Base-by-base conservation (phyloP, 2,329 filamentous ascomycete species). In the Fusarium mexicanum region DNA sequence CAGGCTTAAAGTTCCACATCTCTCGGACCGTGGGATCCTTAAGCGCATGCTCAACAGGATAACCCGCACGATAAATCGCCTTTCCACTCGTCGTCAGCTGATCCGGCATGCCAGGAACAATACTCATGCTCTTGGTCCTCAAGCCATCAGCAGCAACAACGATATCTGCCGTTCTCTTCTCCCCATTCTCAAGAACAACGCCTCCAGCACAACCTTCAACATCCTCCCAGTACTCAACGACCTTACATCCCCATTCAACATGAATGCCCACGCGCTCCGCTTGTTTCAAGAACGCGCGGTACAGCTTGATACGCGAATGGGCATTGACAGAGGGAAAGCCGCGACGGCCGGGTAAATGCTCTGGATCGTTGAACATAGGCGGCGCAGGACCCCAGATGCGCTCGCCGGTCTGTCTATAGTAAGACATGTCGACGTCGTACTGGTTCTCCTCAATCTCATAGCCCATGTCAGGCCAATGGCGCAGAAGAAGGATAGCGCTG, bases 391-490 rank as follows among this genome's bases (percentile, higher is more conserved):
- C 71, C 71, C 71, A 73, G 31, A 73, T 73, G 0, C 57, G 53
- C 17, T 73, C 71, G 20, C 71, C 71, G 0, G 46, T 73, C 17
- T 73, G 70, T 24, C 58, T 73, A 8, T 71, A 73, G n/a, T 73
- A 73, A 4, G 71, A 73, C 71, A 73, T 73, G 13, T 67, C 70
- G 2, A 73, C 71, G 17, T 74, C 70, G 18, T 73, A 73, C 57
- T 73, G 71, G 26, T 55, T 60, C n/a, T 71, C 61, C 6, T 73
- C 71, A 16, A 73, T 57, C 55, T 73, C 71, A 8, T 73, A 73
- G 35, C 71, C 71, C 71, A 73, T 73, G 1, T 71, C 71, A 13
- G 71, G 71, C 71, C 71, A 73, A 0, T 73, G 71, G 4, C 71
- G 58, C 29, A 73, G 66, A 8, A 73, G 55, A 0, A 73, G 71